Base-by-base conservation (phyloP, 1,139 yeast genomes). In the Debaryomyces psychrophilus region DNA sequence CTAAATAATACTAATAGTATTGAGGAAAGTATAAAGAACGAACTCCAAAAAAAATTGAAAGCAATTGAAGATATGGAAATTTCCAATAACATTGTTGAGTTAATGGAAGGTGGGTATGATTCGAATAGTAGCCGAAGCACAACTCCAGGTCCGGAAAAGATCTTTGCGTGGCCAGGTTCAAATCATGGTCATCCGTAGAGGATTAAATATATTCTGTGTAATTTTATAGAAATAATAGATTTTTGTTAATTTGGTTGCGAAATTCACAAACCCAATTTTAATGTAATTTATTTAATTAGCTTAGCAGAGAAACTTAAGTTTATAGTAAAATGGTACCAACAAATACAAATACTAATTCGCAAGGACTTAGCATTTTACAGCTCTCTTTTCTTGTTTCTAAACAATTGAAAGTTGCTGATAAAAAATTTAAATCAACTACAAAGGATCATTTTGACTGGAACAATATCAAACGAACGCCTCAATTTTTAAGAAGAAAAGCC, bases 141-240 rank as follows among this genome's bases (percentile, higher is more conserved):
- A 1, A 66, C 46, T 5, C 71, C 74, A 5, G 61, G 61, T 8
- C 75, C 75, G 0, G 77, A 74, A 44, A 65, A 61, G 44, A 70
- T 83, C 8, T 69, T 79, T 31, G 88, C 88, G 0, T 83, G 88
- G 88, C 88, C 88, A 0, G 87, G 87, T 0, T 74, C 82, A 5
- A 75, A 82, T 52, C 87, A 82, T 57, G 85, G 86, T 0, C 88
- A 83, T 58, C 87, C 87, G 7, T 76, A 51, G 58, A 26, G 22
- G 28, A 15, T 23, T 12, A 43, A 40, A 18, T 18, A 20, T 41
- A 34, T n/a, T 40, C 15, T 43, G 37, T 31, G 28, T 43, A 43
- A 40, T 28, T 38, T 20, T 12, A 28, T 38, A 38, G 45, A 37
- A 11, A 12, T 29, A 35, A 40, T 31, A 31, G 43, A 41, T 15